phyloP scores from a whole-genome alignment of 768 basidiomycete genomes.

The Kwoniella mangroviensis region DNA sequence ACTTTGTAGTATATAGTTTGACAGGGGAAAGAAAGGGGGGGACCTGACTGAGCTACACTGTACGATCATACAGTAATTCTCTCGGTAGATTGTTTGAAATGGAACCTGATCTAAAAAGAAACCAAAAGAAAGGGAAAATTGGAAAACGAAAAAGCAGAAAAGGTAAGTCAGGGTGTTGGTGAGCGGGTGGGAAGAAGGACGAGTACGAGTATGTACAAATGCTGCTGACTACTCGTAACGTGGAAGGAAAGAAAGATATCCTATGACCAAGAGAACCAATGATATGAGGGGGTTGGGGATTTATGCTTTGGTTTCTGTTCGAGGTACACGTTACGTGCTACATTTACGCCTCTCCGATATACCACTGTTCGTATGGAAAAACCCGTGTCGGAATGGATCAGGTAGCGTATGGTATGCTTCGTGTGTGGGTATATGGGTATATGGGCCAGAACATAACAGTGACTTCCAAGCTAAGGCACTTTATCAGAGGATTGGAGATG shows the following conservation, averaged over 20 bases:
- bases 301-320: no score
- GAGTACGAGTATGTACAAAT: background rate
- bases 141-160: background rate
- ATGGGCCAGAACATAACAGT: conserved; percentile 1
- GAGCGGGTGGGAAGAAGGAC: background rate
- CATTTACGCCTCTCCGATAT: background rate
- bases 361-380: no score
- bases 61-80: background rate
- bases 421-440: background rate
- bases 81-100: conserved; percentile 6
- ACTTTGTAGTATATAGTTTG: conserved; percentile 6
- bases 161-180: background rate
- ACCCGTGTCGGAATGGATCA: no score
- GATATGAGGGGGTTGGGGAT: no score
- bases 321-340: background rate
- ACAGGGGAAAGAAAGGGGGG: conserved; percentile 15
- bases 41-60: conserved; percentile 13
- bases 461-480: conserved; percentile 11
- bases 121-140: background rate
- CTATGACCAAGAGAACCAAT: no score
- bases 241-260: no score
- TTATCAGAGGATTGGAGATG: conserved; percentile 1
- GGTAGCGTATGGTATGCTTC: background rate
- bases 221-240: no score
- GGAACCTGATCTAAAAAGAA: conserved; percentile 13